These are phyloP conservation scores for Sugiyamaella pinicola DNA, from an alignment of 1,139 yeast genomes.

Conservation along the genomic window DNA sequence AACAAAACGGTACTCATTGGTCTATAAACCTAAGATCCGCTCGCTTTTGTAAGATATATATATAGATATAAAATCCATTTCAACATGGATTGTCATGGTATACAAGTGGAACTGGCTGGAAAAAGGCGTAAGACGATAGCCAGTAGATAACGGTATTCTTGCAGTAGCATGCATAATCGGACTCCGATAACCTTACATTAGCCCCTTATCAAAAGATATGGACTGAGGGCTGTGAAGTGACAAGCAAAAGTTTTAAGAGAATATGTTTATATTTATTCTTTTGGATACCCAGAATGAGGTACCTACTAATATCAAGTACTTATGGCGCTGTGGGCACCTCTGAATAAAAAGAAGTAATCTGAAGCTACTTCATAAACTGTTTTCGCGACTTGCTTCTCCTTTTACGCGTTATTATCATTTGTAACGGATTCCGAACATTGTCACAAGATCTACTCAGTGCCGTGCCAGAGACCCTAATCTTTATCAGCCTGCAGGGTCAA, in stretches of 20 bases:
- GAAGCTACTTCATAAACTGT: too few relatives aligned
- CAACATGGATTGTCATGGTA: not conserved
- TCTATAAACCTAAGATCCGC: not conserved
- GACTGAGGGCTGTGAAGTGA: not conserved
- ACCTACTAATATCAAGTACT: too few relatives aligned
- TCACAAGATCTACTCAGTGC: not conserved
- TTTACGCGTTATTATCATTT: too few relatives aligned
- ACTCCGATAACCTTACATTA: not conserved
- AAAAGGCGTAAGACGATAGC: not conserved
- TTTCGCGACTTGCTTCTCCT: too few relatives aligned
- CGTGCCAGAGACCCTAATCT: conserved; percentile 12
- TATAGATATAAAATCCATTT: not conserved
- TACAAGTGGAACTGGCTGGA: not conserved
- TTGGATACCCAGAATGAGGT: too few relatives aligned
- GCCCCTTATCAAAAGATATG: not conserved
- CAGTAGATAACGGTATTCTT: not conserved
- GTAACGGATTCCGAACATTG: not conserved
- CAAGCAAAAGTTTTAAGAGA: too few relatives aligned
- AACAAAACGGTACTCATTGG: not conserved
- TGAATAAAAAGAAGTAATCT: too few relatives aligned
- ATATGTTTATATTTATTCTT: too few relatives aligned
- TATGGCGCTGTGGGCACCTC: too few relatives aligned
- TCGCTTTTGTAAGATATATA: too few relatives aligned
- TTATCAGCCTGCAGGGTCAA: conserved; percentile 4
- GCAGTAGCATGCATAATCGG: not conserved